Conservation (phyloP, 2,329 filamentous ascomycete species). For the Colletotrichum endophyticum region DNA sequence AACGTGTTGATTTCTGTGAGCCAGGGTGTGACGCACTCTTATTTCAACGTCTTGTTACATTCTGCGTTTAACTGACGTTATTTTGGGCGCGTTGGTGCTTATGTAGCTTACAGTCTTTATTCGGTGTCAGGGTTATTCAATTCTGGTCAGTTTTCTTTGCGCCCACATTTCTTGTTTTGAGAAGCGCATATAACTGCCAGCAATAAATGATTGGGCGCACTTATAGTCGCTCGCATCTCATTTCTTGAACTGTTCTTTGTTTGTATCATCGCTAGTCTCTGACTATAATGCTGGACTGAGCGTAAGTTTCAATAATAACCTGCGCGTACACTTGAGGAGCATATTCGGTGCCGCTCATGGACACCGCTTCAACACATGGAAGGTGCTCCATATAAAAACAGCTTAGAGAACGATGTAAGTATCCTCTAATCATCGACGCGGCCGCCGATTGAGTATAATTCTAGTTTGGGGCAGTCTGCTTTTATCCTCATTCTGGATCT, state of each 20-base stretch:
- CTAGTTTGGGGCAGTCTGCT: background rate
- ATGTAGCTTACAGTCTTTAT: too few species aligned
- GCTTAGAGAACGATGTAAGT: background rate
- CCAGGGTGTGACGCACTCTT: background rate
- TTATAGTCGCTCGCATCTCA: too few species aligned
- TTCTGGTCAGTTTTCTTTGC: background rate
- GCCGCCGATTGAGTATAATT: rapidly evolving
- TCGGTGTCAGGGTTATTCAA: too few species aligned
- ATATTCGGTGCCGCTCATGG: rapidly evolving
- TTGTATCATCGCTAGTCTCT: too few species aligned
- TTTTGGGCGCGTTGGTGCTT: background rate
- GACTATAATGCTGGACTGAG: background rate
- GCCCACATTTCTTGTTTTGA: background rate
- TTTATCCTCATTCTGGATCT: background rate
- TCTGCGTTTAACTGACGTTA: rapidly evolving
- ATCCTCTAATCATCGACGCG: background rate
- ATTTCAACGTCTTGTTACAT: background rate
- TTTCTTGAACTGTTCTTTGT: too few species aligned
- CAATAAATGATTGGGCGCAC: rapidly evolving
- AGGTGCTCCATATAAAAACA: rapidly evolving
- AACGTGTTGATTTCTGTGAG: background rate
- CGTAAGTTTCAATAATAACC: rapidly evolving
- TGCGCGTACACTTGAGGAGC: background rate
- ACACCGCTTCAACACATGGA: background rate
- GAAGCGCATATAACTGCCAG: background rate